phyloP scores from a whole-genome alignment of 2,329 filamentous ascomycete genomes.

The Talaromyces pinophilus region DNA sequence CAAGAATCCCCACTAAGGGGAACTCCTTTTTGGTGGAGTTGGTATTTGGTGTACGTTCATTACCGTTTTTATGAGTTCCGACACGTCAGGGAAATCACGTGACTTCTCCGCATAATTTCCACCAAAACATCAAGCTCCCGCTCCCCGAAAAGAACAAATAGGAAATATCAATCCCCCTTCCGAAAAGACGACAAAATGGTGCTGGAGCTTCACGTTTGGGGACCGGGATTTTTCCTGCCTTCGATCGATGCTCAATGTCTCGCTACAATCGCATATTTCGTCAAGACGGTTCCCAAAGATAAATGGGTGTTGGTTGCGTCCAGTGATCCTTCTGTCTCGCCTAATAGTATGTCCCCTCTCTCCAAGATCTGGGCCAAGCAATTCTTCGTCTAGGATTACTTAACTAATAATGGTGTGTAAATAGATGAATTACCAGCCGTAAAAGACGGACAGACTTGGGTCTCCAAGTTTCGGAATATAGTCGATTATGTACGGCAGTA shows the following conservation, averaged over 20 bases:
- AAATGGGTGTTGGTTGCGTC: constrained; percentile 72
- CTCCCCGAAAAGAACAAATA: background rate
- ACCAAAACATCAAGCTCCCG: background rate
- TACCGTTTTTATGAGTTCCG: no score
- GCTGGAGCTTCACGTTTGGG: constrained; percentile 84
- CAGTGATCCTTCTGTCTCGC: constrained; percentile 70
- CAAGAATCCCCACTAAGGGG: no score
- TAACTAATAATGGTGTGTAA: constrained; percentile 48
- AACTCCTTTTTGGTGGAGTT: no score
- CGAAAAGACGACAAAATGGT: constrained; percentile 29
- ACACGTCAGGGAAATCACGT: background rate
- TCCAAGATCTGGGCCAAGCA: no score
- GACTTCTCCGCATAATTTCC: constrained; percentile 1
- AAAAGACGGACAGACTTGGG: constrained; percentile 55
- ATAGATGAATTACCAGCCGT: constrained; percentile 60
- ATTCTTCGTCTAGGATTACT: no score
- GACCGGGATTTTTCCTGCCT: constrained; percentile 80
- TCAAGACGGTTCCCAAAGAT: constrained; percentile 58
- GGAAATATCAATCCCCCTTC: background rate
- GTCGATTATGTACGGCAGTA: constrained; percentile 52
- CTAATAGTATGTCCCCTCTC: constrained; percentile 48
- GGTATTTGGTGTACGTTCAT: no score
- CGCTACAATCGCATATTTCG: constrained; percentile 76
- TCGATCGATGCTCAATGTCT: constrained; percentile 92
- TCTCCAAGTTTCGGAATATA: constrained; percentile 57